Base-by-base conservation (phyloP, 306 rosid genomes). In the Rosa rugosa region DNA sequence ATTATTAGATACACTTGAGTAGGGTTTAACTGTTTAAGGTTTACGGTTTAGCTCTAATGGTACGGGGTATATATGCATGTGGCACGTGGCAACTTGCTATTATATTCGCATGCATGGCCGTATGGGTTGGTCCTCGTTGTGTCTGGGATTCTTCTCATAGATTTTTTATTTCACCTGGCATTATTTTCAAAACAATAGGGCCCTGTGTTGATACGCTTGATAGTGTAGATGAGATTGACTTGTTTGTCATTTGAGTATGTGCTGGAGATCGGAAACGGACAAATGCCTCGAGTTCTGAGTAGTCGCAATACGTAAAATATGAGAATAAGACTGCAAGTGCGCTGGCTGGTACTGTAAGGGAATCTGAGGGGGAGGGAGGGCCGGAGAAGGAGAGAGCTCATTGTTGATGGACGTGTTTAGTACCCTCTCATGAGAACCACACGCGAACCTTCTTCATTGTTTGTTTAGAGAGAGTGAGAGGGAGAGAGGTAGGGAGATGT, bases 231-330 rank as follows among this genome's bases (percentile, higher is more conserved):
- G 80, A 11, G 45, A 46, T 62, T 75, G 63, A 47, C 40, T 76
- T 6, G 36, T 49, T 34, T 76, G 64, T 64, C 63, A 47, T 76
- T 46, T 31, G 27, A 8, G 12, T 45, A 44, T 7, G 45, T 25
- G 71, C 45, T 62, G 71, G 49, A 20, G 50, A 75, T 60, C 27
- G 36, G 72, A 47, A 45, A 46, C 36, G 80, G 80, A 47, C 73
- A 49, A 34, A 64, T 12, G 40, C 25, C 62, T 63, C 6, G 80
- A 65, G 63, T 65, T 8, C 8, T 13, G 68, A 18, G 69, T 2
- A 36, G 12, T 18, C 11, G 44, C 42, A 31, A 12, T 14, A 31
- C 11, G 22, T 64, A 10, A 18, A 51, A 53, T 34, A 51, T 31
- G 31, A 5, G 56, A 25, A 12, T 2, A 6, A 34, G 47, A 17